Evolutionary conservation across 306 rosid species (phyloP).

Genomic region (Quercus ilex): DNA sequence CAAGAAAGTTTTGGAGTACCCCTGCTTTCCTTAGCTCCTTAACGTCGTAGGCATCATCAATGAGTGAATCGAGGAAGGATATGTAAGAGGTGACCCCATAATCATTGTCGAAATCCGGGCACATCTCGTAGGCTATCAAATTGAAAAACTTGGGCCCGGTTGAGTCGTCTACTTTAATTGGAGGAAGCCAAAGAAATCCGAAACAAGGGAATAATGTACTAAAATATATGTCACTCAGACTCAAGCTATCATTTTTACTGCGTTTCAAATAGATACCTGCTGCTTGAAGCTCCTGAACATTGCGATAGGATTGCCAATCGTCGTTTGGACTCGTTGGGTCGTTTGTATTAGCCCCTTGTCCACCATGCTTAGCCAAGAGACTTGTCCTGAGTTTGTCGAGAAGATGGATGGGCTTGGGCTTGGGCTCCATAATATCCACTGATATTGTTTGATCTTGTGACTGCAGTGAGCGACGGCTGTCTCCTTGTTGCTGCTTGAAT

Average conservation of each 20-base stretch:
- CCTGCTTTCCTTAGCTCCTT: constrained; percentile 5
- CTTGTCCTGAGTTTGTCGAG: neutral
- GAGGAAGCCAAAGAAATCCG: constrained; percentile 14
- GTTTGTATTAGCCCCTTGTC: too few species aligned
- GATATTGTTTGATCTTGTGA: neutral
- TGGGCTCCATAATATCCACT: too few species aligned
- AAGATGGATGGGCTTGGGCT: neutral
- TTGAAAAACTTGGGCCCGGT: constrained; percentile 10
- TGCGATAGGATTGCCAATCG: neutral
- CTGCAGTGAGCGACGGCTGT: neutral
- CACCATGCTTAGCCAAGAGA: neutral
- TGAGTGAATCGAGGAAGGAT: constrained; percentile 35
- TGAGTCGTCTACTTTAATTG: constrained; percentile 7
- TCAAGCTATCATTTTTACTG: neutral
- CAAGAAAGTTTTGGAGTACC: constrained; percentile 22
- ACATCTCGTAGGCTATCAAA: constrained; percentile 40
- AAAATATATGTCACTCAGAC: constrained; percentile 11
- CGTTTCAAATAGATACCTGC: neutral
- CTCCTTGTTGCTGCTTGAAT: too few species aligned
- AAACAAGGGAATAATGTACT: neutral
- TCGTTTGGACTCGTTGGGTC: neutral
- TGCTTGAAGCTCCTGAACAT: neutral
- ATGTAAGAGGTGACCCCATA: constrained; percentile 25
- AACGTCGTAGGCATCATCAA: constrained; percentile 33
- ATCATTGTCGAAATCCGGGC: constrained; percentile 29